Conservation (phyloP, 2,329 filamentous ascomycete species). For the Cercospora nicotianae region DNA sequence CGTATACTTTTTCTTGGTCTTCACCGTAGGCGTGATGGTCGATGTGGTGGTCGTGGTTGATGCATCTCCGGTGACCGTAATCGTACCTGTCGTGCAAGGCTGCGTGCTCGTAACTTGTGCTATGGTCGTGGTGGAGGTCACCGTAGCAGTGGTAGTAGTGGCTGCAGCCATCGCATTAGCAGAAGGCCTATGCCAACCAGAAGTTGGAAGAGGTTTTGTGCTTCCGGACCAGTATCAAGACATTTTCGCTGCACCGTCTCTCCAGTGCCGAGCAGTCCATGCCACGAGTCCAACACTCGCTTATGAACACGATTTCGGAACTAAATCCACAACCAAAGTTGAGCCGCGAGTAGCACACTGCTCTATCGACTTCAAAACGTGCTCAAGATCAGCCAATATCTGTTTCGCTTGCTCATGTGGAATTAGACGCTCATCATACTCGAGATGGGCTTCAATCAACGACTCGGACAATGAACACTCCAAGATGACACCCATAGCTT, state of each 20-base stretch:
- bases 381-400: neutral
- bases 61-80: no score
- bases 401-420: neutral
- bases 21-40: no score
- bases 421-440: neutral
- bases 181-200: no score
- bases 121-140: no score
- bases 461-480: neutral
- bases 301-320: neutral
- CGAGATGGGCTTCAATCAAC: neutral
- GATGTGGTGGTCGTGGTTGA: no score
- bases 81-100: no score
- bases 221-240: neutral
- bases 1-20: no score
- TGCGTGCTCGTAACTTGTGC: no score
- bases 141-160: no score
- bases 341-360: neutral
- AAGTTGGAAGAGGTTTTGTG: no score
- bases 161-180: no score
- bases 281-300: neutral
- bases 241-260: neutral
- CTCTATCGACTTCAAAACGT: neutral
- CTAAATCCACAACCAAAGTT: neutral
- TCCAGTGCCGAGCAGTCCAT: neutral
- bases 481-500: neutral